Conservation (phyloP, 768 basidiomycete genomes). For the Cyclocybe cylindracea region DNA sequence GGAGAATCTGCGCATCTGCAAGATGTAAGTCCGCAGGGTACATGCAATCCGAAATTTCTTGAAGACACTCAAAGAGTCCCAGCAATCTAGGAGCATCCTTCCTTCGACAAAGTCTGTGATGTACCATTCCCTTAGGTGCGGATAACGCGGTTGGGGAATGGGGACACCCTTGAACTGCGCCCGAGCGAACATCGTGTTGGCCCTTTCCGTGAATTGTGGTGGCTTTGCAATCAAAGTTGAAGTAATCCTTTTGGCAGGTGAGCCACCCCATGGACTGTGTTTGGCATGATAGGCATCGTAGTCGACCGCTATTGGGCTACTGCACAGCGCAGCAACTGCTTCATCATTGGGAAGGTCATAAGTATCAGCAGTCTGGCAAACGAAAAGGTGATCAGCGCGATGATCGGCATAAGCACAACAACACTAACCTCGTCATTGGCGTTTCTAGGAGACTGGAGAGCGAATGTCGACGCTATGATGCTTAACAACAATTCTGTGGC, state of each 20-base stretch:
- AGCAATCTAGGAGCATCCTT: constrained; percentile 19
- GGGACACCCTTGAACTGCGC: constrained; percentile 4
- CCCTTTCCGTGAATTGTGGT: not conserved
- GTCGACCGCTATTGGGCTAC: not conserved
- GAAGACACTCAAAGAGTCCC: constrained; percentile 20
- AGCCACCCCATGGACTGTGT: no score
- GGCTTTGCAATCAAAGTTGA: constrained; percentile 6
- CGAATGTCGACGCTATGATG: not conserved
- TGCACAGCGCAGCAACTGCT: not conserved
- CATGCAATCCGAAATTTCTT: constrained; percentile 24
- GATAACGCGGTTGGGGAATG: no score
- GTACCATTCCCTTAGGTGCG: constrained; percentile 7
- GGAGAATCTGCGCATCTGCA: constrained; percentile 20
- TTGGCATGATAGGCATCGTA: not conserved
- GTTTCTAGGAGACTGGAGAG: constrained; percentile 4
- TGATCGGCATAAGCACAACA: no score
- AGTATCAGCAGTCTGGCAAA: not conserved
- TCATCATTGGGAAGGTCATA: constrained; percentile 1
- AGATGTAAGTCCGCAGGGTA: constrained; percentile 25
- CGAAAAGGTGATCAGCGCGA: not conserved
- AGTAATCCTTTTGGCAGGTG: not conserved
- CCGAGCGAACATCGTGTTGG: constrained; percentile 3
- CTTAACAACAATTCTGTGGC: no score
- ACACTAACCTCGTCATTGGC: constrained; percentile 5
- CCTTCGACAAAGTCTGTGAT: constrained; percentile 29